Base-by-base conservation (phyloP, 768 basidiomycete species). In the Kwoniella pini region DNA sequence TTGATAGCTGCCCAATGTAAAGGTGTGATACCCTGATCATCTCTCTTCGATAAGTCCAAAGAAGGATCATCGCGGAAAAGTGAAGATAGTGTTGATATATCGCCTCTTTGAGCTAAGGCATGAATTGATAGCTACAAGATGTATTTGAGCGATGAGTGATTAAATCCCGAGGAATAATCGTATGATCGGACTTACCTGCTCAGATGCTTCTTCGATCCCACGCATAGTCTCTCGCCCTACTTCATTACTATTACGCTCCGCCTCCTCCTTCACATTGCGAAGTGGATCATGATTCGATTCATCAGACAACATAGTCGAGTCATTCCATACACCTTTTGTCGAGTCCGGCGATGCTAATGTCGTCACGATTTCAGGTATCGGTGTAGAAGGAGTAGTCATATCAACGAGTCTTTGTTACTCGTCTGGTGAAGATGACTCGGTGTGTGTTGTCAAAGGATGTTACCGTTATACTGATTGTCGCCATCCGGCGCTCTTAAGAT, bases 1-100 rank as follows among this genome's bases (percentile, higher is more conserved):
- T 97, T 97, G 74, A 98, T 97, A 1, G 94, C 88, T 7, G 96
- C 94, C 96, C 96, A 99, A 75, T 99, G 96, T 1, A 99, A 84
- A 1, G 96, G 88, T 0, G 94, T 95, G 31, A 97, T 90, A 69
- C 94, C 92, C 77, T 95, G 89, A 27, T 84, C 83, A 79, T 98
- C 95, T 48, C 88, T 55, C 11, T 62, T 57, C 15, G 76, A 73
- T 15, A 77, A 55, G 44, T 69, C 63, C 1, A 73, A 51, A 13
- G 52, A 36, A 15, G 66, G 67, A 26, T 71, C 49, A 3, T 63
- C 36, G 17, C 54, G 51, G 5, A 57, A 52, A 17, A 64, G 30
- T 9, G 49, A 44, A 4, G 62, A 36, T 5, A 76, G 42, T 15
- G 67, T 53, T 1, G 52, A 42, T 27, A 68, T 71, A 50, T 68